Base-by-base conservation (phyloP, 495 filamentous ascomycete species). In the Penicillium mononematosum region DNA sequence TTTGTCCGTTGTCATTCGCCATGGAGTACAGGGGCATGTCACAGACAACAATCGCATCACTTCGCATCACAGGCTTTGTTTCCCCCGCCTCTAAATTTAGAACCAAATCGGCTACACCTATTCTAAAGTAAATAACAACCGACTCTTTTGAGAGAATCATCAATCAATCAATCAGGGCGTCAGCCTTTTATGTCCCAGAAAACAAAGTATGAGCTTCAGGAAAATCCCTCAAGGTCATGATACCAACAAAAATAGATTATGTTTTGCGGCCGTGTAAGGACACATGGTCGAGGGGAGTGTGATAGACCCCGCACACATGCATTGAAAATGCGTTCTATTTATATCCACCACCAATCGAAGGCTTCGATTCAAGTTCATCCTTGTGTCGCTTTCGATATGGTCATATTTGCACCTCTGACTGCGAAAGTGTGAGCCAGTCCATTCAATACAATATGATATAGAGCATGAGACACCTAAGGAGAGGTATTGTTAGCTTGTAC, bases 41-140 rank as follows among this genome's bases (percentile, higher is more conserved):
- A 27, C 44, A 46, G 44, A 29, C 3, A 11, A 46, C 29, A n/a
- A n/a, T n/a, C n/a, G n/a, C n/a, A n/a, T n/a, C n/a, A n/a, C n/a
- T n/a, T n/a, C n/a, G n/a, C n/a, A n/a, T n/a, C n/a, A n/a, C n/a
- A n/a, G n/a, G n/a, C 24, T 34, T 31, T 17, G 20, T 34, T 32
- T n/a, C 31, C 46, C 46, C 46, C 46, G 17, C 46, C 46, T 49
- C 46, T 49, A 49, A 49, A 49, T 49, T 22, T 49, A 49, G 46
- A 49, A 49, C 17, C 46, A 46, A 32, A 10, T 9, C 25, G 9
- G 24, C 44, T 46, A 7, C 19, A n/a, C n/a, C n/a, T n/a, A n/a
- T n/a, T n/a, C n/a, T n/a, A n/a, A n/a, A n/a, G n/a, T n/a, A n/a
- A n/a, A n/a, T n/a, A n/a, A n/a, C n/a, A n/a, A n/a, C n/a, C n/a